phyloP scores from a whole-genome alignment of 257 asterid genomes.

The Rhazya stricta region DNA sequence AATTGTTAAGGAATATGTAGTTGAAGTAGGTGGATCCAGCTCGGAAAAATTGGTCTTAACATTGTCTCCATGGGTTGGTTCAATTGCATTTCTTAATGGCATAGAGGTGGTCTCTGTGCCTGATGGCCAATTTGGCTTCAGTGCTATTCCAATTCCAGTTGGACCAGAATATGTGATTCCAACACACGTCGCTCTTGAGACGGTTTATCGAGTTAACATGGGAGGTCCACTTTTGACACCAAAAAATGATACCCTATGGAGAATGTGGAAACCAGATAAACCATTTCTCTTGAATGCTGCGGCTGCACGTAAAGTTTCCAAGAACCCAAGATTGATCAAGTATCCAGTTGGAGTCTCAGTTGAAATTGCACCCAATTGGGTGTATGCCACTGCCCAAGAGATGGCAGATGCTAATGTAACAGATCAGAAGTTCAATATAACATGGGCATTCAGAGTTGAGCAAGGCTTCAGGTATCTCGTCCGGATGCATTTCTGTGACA shows the following conservation, averaged over 20 bases:
- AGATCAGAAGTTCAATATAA: constrained; percentile 28
- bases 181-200: constrained; percentile 20
- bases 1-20: constrained; percentile 31
- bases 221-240: constrained; percentile 33
- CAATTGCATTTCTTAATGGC: constrained; percentile 37
- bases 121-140: constrained; percentile 22
- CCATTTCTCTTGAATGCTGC: constrained; percentile 23
- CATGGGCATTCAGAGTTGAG: constrained; percentile 28
- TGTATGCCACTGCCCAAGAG: constrained; percentile 34
- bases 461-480: constrained; percentile 22
- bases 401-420: constrained; percentile 32
- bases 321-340: constrained; percentile 20
- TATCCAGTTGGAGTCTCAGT: constrained; percentile 29
- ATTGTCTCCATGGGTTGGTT: constrained; percentile 25
- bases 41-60: constrained; percentile 19
- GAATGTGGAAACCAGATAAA: constrained; percentile 30
- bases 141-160: constrained; percentile 21
- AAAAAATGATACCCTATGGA: constrained; percentile 30
- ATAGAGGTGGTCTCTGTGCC: constrained; percentile 32
- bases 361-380: constrained; percentile 32
- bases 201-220: constrained; percentile 30
- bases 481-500: constrained; percentile 36
- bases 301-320: constrained; percentile 21
- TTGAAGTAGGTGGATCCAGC: constrained; percentile 27
- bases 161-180: constrained; percentile 23